These are phyloP conservation scores for Rhododendron vialii DNA, from an alignment of 148 eudicot genomes.

Conservation along the genomic window DNA sequence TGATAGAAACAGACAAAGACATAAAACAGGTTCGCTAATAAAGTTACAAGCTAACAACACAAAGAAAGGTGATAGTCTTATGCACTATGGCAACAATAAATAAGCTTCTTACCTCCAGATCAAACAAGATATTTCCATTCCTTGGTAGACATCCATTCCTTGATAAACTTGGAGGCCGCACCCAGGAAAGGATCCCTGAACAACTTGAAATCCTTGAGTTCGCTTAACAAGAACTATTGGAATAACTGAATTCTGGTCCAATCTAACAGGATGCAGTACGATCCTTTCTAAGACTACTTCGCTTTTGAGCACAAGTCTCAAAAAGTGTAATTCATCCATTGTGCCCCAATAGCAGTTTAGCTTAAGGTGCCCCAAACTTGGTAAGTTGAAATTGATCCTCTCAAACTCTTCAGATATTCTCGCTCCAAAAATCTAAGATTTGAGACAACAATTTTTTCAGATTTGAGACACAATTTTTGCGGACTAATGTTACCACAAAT, in stretches of 20 bases:
- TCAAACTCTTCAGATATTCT: not conserved
- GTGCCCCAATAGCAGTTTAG: not conserved
- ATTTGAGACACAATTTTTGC: not conserved
- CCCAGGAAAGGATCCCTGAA: constrained; percentile 4
- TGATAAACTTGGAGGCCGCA: not conserved
- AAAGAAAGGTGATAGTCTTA: not conserved
- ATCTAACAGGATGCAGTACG: not conserved
- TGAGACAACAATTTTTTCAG: not conserved
- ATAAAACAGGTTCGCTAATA: not conserved
- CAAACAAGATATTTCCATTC: not conserved
- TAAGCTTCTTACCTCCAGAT: not conserved
- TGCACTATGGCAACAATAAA: not conserved
- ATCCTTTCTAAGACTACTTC: not conserved
- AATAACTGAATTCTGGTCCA: not conserved
- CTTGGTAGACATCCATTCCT: not conserved
- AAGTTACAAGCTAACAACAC: not conserved
- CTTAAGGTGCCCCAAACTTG: not conserved
- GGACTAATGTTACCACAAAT: not conserved
- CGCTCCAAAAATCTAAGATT: not conserved
- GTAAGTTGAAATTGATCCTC: not conserved
- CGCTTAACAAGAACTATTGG: not conserved
- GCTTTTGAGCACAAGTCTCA: not conserved
- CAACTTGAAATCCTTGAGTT: not conserved
- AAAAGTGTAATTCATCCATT: not conserved
- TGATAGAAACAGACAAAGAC: not conserved